Evolutionary conservation across 2,329 filamentous ascomycete species (phyloP), one percentile per base, ranked within the genome.

Genomic region (Beauveria scarabaeidicola): DNA sequence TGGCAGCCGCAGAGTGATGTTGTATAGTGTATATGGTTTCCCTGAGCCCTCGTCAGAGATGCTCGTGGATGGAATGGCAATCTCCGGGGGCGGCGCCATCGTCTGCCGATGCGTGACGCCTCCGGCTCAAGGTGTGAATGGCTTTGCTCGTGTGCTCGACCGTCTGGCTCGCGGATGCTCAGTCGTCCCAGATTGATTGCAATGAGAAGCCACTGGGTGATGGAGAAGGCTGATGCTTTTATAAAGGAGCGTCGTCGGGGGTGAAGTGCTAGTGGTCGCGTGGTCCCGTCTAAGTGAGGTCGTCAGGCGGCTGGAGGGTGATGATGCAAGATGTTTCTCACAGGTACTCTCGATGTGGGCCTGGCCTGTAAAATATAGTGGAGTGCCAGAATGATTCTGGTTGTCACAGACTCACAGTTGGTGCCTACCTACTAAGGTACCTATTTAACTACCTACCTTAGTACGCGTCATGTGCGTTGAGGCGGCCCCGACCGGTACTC

Each of bases 1-100:
- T 0, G 90, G 89, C 1, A 91, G 84, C 54, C 88, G 85, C 61
- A 94, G 79, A 23, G 84, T 86, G 72, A 92, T 87, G 71, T 90
- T 89, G 77, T 92, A 93, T 64, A 87, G 81, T 0, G 89, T 92
- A 72, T 85, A 91, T 0, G 86, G 80, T 67, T 90, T 90, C 63
- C 79, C 77, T 5, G 71, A 68, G 62, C 68, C 70, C 63, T 78
- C 77, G 61, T 79, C 75, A 56, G 80, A 78, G 61, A 83, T 73
- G 63, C 82, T 85, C 52, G 85, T 86, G n/a, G 82, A 83, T 11
- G 84, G 84, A 65, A 88, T 87, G 62, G 82, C 83, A 69, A 88
- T 85, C 69, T 88, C 84, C 69, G 82, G 79, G 43, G 85, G 82
- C 56, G 85, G 84, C 63, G 83, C 81, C 85, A 87, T 87, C 63